A percentile compares a stretch with the other conserved stretches of the same genome.
phyloP scores from a whole-genome alignment of 495 filamentous ascomycete species.

The Hypoxylon subgilvum region DNA sequence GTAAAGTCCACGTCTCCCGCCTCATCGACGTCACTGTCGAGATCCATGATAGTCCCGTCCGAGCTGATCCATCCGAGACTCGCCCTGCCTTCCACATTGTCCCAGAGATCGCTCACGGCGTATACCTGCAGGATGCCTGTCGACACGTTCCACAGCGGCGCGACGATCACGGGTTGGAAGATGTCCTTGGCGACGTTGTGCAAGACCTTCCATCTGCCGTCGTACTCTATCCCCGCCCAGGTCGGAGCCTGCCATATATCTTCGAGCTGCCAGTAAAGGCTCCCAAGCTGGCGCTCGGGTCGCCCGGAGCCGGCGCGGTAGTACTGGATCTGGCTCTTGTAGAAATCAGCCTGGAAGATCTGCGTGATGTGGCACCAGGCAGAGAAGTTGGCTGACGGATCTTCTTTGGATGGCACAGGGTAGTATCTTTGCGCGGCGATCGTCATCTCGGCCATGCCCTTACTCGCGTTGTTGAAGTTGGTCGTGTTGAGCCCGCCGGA shows the following conservation, averaged over 20 bases:
- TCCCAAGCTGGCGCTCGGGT: constrained; percentile 66
- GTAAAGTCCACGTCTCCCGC: constrained; percentile 46
- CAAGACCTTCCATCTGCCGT: constrained; percentile 70
- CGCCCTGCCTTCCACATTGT: constrained; percentile 33
- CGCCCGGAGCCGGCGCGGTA: constrained; percentile 68
- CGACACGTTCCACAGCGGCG: constrained; percentile 65
- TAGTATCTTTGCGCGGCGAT: constrained; percentile 65
- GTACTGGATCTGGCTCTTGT: constrained; percentile 67
- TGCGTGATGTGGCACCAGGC: constrained; percentile 73
- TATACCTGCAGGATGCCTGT: constrained; percentile 63
- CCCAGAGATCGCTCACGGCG: constrained; percentile 65
- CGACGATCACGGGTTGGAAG: constrained; percentile 65
- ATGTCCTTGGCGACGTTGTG: constrained; percentile 67
- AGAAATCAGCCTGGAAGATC: constrained; percentile 72
- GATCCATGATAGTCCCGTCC: constrained; percentile 24
- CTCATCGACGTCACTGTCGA: neutral
- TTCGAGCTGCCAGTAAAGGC: constrained; percentile 73
- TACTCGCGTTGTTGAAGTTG: constrained; percentile 47
- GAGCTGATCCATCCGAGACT: constrained; percentile 41
- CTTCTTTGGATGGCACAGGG: constrained; percentile 63
- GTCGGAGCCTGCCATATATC: constrained; percentile 74
- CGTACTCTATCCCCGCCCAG: constrained; percentile 70
- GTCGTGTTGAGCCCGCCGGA: constrained; percentile 56
- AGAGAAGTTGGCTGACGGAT: constrained; percentile 67
- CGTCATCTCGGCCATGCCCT: constrained; percentile 70